Evolutionary conservation across 306 rosid species (phyloP).

Genomic region (Malus sylvestris): DNA sequence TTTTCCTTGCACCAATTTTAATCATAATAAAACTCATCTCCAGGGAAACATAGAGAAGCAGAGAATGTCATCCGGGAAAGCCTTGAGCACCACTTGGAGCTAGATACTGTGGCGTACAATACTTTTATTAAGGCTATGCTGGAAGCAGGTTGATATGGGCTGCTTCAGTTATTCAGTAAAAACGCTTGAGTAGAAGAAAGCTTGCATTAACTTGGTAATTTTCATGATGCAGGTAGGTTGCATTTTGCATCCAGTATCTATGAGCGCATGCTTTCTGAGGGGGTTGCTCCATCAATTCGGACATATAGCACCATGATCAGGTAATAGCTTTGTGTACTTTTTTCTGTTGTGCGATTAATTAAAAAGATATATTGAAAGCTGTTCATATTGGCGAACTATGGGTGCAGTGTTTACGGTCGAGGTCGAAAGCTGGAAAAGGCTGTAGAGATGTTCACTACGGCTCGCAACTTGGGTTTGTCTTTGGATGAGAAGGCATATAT

Average conservation of each 20-base stretch:
- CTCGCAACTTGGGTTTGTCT: conserved; percentile 36
- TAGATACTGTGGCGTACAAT: conserved; percentile 93
- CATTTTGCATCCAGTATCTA: conserved; percentile 60
- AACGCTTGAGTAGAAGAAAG: conserved; percentile 1
- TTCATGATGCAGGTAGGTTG: conserved; percentile 54
- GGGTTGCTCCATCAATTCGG: conserved; percentile 70
- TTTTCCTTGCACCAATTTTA: neutral
- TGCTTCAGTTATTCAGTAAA: conserved; percentile 10
- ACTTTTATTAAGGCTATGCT: conserved; percentile 93
- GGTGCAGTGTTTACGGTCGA: conserved; percentile 77
- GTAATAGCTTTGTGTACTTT: conserved; percentile 25
- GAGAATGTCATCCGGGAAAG: conserved; percentile 50
- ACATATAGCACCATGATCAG: conserved; percentile 92
- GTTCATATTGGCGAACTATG: neutral
- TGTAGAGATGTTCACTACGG: conserved; percentile 63
- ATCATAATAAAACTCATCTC: conserved; percentile 8
- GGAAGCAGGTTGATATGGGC: conserved; percentile 53
- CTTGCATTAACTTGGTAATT: conserved; percentile 28
- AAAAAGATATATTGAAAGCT: neutral
- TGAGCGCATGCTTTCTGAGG: conserved; percentile 58
- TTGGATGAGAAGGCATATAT: conserved; percentile 68
- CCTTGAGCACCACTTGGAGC: conserved; percentile 51
- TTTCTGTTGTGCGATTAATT: neutral
- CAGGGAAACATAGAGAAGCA: conserved; percentile 72
- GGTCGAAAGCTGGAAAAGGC: conserved; percentile 74